Evolutionary conservation across 805 yeast species (phyloP).

Genomic region (Metschnikowia amazonensis): DNA sequence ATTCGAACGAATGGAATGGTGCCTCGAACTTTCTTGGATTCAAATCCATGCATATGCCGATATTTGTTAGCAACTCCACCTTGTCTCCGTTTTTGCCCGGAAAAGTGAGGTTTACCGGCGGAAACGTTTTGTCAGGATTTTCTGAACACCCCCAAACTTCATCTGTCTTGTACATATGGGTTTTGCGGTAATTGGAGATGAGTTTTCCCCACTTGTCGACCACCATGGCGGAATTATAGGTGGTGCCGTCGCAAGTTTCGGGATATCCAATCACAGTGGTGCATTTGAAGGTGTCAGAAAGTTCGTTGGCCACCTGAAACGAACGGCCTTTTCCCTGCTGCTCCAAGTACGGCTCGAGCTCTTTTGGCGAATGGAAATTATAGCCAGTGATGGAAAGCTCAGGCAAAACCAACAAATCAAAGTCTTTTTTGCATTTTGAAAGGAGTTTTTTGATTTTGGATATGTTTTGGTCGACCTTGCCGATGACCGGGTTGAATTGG

Average conservation of each 20-base stretch:
- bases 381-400: constrained; percentile 86
- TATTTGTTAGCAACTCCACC: constrained; percentile 34
- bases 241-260: constrained; percentile 41
- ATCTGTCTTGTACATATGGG: constrained; percentile 75
- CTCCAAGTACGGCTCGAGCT: constrained; percentile 60
- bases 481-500: constrained; percentile 65
- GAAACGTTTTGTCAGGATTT: constrained; percentile 55
- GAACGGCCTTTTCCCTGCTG: constrained; percentile 43
- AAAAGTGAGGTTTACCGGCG: constrained; percentile 43
- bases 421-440: constrained; percentile 25
- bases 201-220: constrained; percentile 56
- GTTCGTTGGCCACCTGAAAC: constrained; percentile 51
- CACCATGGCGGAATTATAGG: constrained; percentile 71
- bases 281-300: constrained; percentile 51
- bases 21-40: constrained; percentile 83
- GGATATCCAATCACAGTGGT: constrained; percentile 83
- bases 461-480: constrained; percentile 53
- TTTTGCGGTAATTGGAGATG: constrained; percentile 67
- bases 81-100: constrained; percentile 11
- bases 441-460: constrained; percentile 43
- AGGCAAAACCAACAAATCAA: constrained; percentile 75
- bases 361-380: constrained; percentile 47
- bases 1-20: constrained; percentile 72
- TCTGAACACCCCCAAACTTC: constrained; percentile 76
- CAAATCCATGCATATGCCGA: constrained; percentile 94